Percentiles rank a stretch among this genome's conserved stretches.
Evolutionary conservation across 306 rosid species (phyloP).

Genomic region (Ochetophila trinervis): DNA sequence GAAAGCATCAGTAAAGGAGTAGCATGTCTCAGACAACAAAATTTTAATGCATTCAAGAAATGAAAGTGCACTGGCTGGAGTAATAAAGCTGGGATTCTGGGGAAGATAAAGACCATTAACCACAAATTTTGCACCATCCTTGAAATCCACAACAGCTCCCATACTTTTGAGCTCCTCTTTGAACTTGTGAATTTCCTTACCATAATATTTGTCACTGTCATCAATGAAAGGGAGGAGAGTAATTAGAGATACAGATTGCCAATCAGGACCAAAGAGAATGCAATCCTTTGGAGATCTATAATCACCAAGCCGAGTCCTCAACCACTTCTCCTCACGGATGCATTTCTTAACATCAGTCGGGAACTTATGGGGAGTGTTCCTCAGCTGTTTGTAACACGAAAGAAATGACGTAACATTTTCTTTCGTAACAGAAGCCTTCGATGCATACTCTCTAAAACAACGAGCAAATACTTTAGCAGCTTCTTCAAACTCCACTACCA

Average conservation of each 20-base stretch:
- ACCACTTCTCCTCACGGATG: constrained; percentile 41
- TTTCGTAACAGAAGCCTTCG: constrained; percentile 24
- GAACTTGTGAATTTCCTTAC: constrained; percentile 37
- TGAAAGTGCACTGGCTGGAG: constrained; percentile 39
- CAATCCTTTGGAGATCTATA: constrained; percentile 44
- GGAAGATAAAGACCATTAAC: constrained; percentile 39
- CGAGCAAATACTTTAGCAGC: constrained; percentile 35
- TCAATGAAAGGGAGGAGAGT: constrained; percentile 66
- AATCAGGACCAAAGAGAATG: constrained; percentile 57
- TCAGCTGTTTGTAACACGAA: constrained; percentile 37
- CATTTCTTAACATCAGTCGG: constrained; percentile 25
- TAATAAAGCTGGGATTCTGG: constrained; percentile 29
- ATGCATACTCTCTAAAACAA: constrained; percentile 39
- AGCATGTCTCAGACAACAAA: constrained; percentile 4
- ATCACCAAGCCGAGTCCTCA: constrained; percentile 48
- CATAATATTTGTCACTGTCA: constrained; percentile 45
- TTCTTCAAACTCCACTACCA: constrained; percentile 51
- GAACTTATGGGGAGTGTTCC: constrained; percentile 21
- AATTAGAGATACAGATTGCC: constrained; percentile 58
- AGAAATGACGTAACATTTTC: constrained; percentile 49
- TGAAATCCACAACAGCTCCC: constrained; percentile 49
- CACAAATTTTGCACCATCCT: constrained; percentile 48
- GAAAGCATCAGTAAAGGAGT: constrained; percentile 29
- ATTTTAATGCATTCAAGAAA: constrained; percentile 49
- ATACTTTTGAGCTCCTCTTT: constrained; percentile 50